These are phyloP conservation scores for Aspergillus ruber DNA, from an alignment of 2,329 filamentous ascomycete species.

Conservation along the genomic window DNA sequence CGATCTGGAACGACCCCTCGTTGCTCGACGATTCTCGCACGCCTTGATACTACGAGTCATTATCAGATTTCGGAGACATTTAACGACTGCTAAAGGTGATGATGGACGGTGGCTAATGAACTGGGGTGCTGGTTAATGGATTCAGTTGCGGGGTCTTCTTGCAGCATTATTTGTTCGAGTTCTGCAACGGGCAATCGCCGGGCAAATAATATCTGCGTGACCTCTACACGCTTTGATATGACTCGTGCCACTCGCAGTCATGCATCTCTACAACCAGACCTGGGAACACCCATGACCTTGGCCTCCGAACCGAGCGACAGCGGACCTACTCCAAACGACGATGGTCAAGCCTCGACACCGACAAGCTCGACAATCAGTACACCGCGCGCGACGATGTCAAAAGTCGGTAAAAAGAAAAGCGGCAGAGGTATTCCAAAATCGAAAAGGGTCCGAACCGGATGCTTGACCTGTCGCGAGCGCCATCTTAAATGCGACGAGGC, in stretches of 20 bases:
- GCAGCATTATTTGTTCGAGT: neutral
- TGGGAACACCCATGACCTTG: neutral
- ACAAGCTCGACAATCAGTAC: conserved; percentile 7
- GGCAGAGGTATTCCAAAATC: conserved; percentile 48
- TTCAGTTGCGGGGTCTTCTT: neutral
- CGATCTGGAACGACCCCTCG: too few species aligned
- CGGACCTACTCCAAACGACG: conserved; percentile 9
- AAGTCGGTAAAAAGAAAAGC: conserved; percentile 13
- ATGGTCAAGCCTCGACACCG: conserved; percentile 6
- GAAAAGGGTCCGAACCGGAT: conserved; percentile 84
- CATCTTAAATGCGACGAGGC: conserved; percentile 89
- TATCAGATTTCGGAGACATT: too few species aligned
- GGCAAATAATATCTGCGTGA: neutral
- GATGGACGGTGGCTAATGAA: neutral
- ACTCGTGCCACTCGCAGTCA: conserved; percentile 7
- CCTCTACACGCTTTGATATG: neutral
- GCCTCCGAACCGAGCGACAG: neutral
- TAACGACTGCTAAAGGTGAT: neutral
- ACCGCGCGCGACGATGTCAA: conserved; percentile 9
- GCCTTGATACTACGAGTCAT: too few species aligned
- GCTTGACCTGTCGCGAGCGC: conserved; percentile 79
- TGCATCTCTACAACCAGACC: conserved; percentile 3
- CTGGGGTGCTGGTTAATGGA: neutral
- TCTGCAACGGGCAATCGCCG: neutral
- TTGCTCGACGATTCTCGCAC: too few species aligned